Base-by-base conservation (phyloP, 441 rosid genomes). In the Euphorbia corollata region DNA sequence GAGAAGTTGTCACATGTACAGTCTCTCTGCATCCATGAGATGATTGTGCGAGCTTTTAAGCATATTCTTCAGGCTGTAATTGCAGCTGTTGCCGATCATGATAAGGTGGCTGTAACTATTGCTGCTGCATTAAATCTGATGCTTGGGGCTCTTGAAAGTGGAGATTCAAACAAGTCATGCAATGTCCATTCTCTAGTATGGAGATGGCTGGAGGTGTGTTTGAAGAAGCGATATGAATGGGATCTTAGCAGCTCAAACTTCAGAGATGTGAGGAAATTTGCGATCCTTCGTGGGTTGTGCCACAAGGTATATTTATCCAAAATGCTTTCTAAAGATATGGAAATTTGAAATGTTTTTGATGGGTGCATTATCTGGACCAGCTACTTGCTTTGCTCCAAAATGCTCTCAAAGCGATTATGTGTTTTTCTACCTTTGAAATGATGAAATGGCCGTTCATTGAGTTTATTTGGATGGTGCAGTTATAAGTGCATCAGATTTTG, bases 1-100 rank as follows among this genome's bases (percentile, higher is more conserved):
- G 81, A 79, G 60, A 84, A 83, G 77, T 84, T 87, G 64, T 87
- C 90, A 57, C 93, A 87, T 65, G 84, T 87, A 63, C 88, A 87
- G 77, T 87, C 93, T n/a, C 90, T 85, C 66, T 87, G 93, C 73
- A 81, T 85, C 69, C 88, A 85, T 71, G 93, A 87, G 83, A 87
- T 85, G 93, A 75, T 87, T 41, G 73, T 82, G 63, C 82, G 90
- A 72, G 93, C 90, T 54, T 87, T 84, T 79, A 87, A 87, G 84
- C 87, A 84, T 34, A 61, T 80, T 58, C 79, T 85, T 47, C 83
- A 71, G 78, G 85, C 86, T 50, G 86, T 87, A 59, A 71, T 84
- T 65, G 82, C 87, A 50, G 79, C 84, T 43, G 83, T 74, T 39
- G 61, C 68, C 53, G 68, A 75, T 61, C 59, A 74, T 58, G 77